Percentiles rank a stretch among this genome's conserved stretches.
phyloP scores from a whole-genome alignment of 2,329 filamentous ascomycete species.

The Fusarium begoniae region DNA sequence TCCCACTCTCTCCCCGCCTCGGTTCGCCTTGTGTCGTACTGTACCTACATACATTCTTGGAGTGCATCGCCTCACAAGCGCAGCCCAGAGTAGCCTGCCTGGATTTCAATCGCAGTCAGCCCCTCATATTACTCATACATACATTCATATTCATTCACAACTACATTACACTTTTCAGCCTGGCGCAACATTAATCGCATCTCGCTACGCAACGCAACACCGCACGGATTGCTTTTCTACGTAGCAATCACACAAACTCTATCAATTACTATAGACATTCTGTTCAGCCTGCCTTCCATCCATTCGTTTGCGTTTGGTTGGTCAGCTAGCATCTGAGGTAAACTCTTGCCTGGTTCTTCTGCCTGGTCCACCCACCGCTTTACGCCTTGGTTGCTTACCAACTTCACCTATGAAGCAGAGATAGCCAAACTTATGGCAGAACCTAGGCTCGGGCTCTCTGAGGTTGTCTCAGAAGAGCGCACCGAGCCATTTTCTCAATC shows the following conservation, averaged over 20 bases:
- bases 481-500: constrained; percentile 68
- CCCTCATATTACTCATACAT: constrained; percentile 30
- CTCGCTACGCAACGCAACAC: constrained; percentile 25
- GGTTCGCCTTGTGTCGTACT: constrained; percentile 2
- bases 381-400: constrained; percentile 39
- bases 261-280: constrained; percentile 2
- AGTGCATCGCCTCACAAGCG: constrained; percentile 35
- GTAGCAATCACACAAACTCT: constrained; percentile 21
- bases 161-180: constrained; percentile 31
- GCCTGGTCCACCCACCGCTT: constrained; percentile 20
- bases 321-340: constrained; percentile 37
- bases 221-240: constrained; percentile 29
- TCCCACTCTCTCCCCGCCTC: constrained; percentile 13
- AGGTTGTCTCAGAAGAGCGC: constrained; percentile 58
- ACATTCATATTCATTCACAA: constrained; percentile 20
- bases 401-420: constrained; percentile 43
- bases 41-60: background rate
- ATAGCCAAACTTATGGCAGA: constrained; percentile 56
- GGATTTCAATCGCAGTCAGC: constrained; percentile 11
- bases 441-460: constrained; percentile 50
- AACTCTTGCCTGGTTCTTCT: constrained; percentile 34
- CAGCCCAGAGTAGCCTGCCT: background rate
- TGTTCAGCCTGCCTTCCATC: constrained; percentile 25
- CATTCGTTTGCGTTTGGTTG: constrained; percentile 34
- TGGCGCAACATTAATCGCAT: constrained; percentile 33